Base-by-base conservation (phyloP, 2,329 filamentous ascomycete genomes). In the Curvularia sp. region DNA sequence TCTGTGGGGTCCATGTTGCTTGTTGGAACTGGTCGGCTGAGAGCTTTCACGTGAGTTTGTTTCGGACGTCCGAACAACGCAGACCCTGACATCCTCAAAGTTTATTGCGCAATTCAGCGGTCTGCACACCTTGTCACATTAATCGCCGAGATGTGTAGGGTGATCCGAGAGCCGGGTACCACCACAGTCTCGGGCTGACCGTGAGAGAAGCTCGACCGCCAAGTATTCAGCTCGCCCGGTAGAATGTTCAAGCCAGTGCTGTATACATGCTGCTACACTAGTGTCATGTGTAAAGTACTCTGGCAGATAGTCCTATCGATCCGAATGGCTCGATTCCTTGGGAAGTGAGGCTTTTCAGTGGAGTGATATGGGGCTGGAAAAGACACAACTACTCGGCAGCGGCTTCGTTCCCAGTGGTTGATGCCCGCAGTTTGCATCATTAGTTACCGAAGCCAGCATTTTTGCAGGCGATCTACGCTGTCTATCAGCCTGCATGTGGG, bases 191-290 rank as follows among this genome's bases (percentile, higher is more conserved):
- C 24, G 48, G 35, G 35, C 10, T 50, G 26, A 30, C n/a, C 5
- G n/a, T 24, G 24, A 22, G 6, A 22, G 24, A 15, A 41, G 33
- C n/a, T 50, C 26, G 35, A 28, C 35, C 48, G 35, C 35, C 48
- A 41, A 26, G 22, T 20, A 39, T n/a, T 41, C 33, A 26, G 22
- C 51, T 39, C 20, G 31, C 30, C 22, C 13, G 33, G 8, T 41
- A 15, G 9, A 41, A 24, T 26, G n/a, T 31, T 53, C 42, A 38
- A 28, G 42, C 26, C 31, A 39, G 9, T 38, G 24, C 35, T 9
- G 31, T 53, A 30, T 31, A 46, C 26, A 38, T 48, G 33, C 43
- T 35, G 52, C 26, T 24, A n/a, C 43, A 18, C 35, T 48, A 26
- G 33, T 47, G 28, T 12, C 46, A 42, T 24, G 33, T 48, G 26